Base-by-base conservation (phyloP, 1,139 yeast genomes). In the Yamadazyma siamensis region DNA sequence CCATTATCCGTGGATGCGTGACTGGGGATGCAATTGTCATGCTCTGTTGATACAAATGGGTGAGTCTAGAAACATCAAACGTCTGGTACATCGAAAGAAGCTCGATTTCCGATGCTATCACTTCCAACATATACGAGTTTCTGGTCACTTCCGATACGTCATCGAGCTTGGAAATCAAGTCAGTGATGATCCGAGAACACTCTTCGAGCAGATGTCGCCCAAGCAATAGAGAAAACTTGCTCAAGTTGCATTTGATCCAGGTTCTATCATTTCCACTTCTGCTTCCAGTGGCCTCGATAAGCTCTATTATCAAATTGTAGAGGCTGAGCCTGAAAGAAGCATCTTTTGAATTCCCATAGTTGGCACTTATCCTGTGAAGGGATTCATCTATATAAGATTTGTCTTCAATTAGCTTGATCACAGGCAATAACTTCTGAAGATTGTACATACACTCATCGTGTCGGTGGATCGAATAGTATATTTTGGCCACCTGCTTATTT, bases 1-100 rank as follows among this genome's bases (percentile, higher is more conserved):
- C 95, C 48, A 80, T 62, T 23, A 81, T 77, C 29, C 73, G 61
- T 0, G 94, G 89, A 46, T 85, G 94, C 0, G 88, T 83, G 6
- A 83, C 80, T 1, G 86, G 85, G 0, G 82, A 65, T 15, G 72
- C 68, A 25, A 76, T 62, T 6, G 56, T 52, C 20, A 66, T 46
- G 12, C 84, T 69, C 40, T 68, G 62, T 29, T 61, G 57, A 47
- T 80, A 77, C 11, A 77, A 56, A 29, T 61, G 60, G 40, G 63
- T 66, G 34, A 80, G 60, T 39, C 61, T 59, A 9, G 59, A 41
- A 18, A 63, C 44, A 44, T 75, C 60, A 22, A 36, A 56, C 34
- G 45, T 39, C 15, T 41, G 46, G 26, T 45, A 46, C 15, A 44
- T 46, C 5, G 75, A 61, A 32, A 68, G 60, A 34, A 70, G 64